A percentile compares a stretch with the other conserved stretches of the same genome.
Conservation (phyloP, 2,329 filamentous ascomycete genomes). For the Chaetothyriales sp. region DNA sequence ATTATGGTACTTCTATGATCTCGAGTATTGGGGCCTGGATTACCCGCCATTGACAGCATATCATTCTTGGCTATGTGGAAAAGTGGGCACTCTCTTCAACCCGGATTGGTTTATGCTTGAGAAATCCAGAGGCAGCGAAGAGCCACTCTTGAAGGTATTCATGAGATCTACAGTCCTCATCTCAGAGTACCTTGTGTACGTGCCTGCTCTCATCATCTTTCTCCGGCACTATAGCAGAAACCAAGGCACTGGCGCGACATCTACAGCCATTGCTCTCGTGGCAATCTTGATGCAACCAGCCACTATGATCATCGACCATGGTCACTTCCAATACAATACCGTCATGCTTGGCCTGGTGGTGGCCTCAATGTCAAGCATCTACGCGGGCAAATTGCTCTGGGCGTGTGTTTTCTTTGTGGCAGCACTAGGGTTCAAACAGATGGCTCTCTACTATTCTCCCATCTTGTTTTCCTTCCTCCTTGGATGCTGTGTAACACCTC, state of each 20-base stretch:
- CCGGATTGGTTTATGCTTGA: conserved; percentile 77
- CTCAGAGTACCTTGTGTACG: conserved; percentile 79
- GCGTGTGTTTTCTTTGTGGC: conserved; percentile 84
- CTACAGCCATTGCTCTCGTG: conserved; percentile 66
- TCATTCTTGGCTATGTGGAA: conserved; percentile 90
- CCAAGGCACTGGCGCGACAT: conserved; percentile 65
- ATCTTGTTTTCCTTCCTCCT: conserved; percentile 83
- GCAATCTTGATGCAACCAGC: conserved; percentile 86
- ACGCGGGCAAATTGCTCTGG: conserved; percentile 75
- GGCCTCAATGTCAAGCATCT: conserved; percentile 73
- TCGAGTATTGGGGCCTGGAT: conserved; percentile 95
- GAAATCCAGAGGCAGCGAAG: conserved; percentile 66
- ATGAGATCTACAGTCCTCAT: conserved; percentile 87
- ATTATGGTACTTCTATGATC: conserved; percentile 95
- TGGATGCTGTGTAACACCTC: conserved; percentile 68
- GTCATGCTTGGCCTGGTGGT: conserved; percentile 91
- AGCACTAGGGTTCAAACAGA: conserved; percentile 95
- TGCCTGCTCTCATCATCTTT: conserved; percentile 75
- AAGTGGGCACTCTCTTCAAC: conserved; percentile 64
- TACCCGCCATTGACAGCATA: conserved; percentile 96
- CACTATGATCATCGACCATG: conserved; percentile 83
- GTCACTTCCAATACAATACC: conserved; percentile 95
- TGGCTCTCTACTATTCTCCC: conserved; percentile 95
- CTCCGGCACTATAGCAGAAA: conserved; percentile 64
- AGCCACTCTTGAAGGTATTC: conserved; percentile 70